Evolutionary conservation across 2,329 filamentous ascomycete species (phyloP), one percentile per base, ranked within the genome.

Genomic region (Myotisia sp.): DNA sequence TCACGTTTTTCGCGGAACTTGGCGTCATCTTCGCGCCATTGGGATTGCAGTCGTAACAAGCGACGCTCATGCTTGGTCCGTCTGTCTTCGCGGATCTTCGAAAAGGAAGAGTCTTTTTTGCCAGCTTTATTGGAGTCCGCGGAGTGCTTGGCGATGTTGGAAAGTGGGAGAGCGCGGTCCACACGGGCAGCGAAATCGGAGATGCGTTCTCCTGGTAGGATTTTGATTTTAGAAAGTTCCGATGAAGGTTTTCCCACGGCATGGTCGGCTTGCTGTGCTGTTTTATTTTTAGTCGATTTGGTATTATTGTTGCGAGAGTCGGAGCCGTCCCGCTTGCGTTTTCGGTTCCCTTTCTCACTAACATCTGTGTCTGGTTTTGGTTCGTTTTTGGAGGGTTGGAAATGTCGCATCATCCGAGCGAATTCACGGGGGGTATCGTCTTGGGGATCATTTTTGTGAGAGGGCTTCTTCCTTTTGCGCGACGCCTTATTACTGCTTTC

Each of bases 351-450:
- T 20, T 46, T 44, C 22, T 57, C 56, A 7, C 64, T 45, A 10
- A 38, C 38, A n/a, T 16, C 34, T 22, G 12, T 22, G 5, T 33
- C 33, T 3, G 21, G 18, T n/a, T 9, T 18, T 10, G 22, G 14
- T 18, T 23, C 29, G 14, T 31, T 23, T 12, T 36, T 20, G 16
- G 20, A 33, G 16, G 38, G 31, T 34, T 45, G 37, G 13, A 37
- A 38, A n/a, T 28, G 36, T 8, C 29, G 74, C 80, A 95, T 90
- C 42, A 95, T 62, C 8, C 85, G 76, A 41, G 74, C 73, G 57
- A 98, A 98, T 1, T 80, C 83, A 45, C 83, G 79, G 0, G 90
- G 90, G 1, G 81, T 86, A 59, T 95, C 90, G 53, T 92, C 76
- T 24, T 42, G 48, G 39, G 40, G 48, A 41, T 45, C 46, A 40